phyloP scores from a whole-genome alignment of 768 basidiomycete genomes.

The Lactarius hatsudake region DNA sequence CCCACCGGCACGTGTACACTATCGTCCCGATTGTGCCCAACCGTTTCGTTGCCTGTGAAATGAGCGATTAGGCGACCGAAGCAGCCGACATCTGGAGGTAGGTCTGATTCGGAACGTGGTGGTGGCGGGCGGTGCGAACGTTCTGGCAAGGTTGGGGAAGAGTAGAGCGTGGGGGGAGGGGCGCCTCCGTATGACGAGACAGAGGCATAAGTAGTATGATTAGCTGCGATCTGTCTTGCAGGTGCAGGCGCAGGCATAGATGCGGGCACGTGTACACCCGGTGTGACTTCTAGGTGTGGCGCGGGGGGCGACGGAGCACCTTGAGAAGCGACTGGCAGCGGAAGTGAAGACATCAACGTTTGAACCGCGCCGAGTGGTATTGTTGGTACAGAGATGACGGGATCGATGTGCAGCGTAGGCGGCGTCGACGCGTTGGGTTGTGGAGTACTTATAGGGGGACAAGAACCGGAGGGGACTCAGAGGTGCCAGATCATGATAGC shows the following conservation, averaged over 20 bases:
- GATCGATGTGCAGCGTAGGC: neutral
- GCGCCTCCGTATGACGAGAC: conserved; percentile 2
- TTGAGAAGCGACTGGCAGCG: neutral
- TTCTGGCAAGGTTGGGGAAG: neutral
- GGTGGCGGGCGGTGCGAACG: neutral
- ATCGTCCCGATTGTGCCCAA: neutral
- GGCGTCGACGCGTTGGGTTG: neutral
- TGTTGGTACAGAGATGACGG: neutral
- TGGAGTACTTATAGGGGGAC: neutral
- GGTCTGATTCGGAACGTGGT: neutral
- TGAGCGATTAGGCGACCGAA: neutral
- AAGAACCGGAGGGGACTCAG: neutral
- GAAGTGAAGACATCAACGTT: neutral
- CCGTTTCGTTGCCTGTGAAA: neutral
- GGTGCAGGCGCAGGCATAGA: neutral
- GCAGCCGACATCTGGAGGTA: neutral
- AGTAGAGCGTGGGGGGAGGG: conserved; percentile 3
- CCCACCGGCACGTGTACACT: neutral
- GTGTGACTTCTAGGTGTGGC: neutral
- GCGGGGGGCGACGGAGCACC: neutral
- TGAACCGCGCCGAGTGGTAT: neutral
- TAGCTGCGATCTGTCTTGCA: neutral
- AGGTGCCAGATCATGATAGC: neutral
- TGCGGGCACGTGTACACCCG: neutral
- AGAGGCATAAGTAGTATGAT: neutral